Evolutionary conservation across 129 eudicot genomes (phyloP), one percentile per base, ranked within the genome.

Genomic region (Pseudognaphalium luteoalbum): DNA sequence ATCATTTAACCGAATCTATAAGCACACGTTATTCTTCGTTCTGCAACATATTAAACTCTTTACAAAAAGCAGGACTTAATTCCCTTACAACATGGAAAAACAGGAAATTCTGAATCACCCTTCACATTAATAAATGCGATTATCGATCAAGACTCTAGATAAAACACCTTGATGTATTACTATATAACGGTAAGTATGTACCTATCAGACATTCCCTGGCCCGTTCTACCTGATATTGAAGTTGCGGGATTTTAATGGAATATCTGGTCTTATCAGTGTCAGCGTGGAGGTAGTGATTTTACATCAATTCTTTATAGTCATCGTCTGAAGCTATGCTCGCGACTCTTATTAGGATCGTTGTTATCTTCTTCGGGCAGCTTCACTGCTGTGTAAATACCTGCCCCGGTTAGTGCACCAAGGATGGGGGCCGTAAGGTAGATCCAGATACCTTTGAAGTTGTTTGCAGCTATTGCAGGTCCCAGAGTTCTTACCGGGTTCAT

Each of bases 401-500:
- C 98, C 39, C 98, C 97, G 2, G 87, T 81, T 50, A 94, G 85
- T 71, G 98, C 92, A 11, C 97, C 98, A 14, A 94, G 87, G 75
- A 91, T 68, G 1, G 98, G 98, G 21, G 98, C 98, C 39, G 96
- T 94, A 35, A 94, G 81, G 85, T 94, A 94, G 68, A 94, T 74
- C 98, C 98, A 94, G 37, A 94, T 87, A 76, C 84, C 97, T 84
- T 87, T 81, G 67, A 71, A 94, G 87, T 94, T 94, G 80, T 85
- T 87, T 79, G 88, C 97, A 21, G 96, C 97, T 72, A 94, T 76
- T 82, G 97, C 98, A 17, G 98, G 97, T 47, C 97, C 98, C 32
- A 94, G 50, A 64, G 91, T 94, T 83, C 96, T 84, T 20, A 87
- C 97, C 0, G 98, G 98, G 67, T 94, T 94, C 98, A 94, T 94